A percentile compares a stretch with the other conserved stretches of the same genome.
phyloP scores from a whole-genome alignment of 305 asterid species.

The Fraxinus angustifolia region DNA sequence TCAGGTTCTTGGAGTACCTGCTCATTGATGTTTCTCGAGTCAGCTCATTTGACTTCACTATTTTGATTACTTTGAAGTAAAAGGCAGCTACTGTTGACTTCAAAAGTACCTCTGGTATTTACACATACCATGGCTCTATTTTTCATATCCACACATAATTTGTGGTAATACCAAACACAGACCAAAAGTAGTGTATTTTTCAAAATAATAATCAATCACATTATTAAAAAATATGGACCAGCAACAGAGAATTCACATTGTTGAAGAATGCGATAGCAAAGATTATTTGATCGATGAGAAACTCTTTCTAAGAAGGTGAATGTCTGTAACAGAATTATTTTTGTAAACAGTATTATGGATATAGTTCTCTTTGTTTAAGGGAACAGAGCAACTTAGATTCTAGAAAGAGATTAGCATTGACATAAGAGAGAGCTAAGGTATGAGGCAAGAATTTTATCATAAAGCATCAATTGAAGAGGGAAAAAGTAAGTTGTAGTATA shows the following conservation, averaged over 20 bases:
- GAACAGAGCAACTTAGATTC: not conserved
- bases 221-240: not conserved
- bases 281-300: not conserved
- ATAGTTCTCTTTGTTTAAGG: not conserved
- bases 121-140: not conserved
- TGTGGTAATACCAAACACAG: not conserved
- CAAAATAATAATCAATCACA: not conserved
- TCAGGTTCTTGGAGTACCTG: constrained; percentile 97
- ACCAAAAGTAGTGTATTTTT: not conserved
- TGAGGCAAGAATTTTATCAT: not conserved
- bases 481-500: not conserved
- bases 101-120: not conserved
- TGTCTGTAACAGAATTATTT: not conserved
- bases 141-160: not conserved
- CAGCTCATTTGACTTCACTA: constrained; percentile 7
- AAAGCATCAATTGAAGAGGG: not conserved
- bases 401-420: not conserved
- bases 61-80: not conserved
- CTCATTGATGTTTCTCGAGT: constrained; percentile 21
- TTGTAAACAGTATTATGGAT: not conserved
- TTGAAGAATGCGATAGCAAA: not conserved
- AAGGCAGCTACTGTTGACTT: not conserved
- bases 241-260: not conserved
- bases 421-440: not conserved
- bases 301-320: not conserved